Base-by-base conservation (phyloP, 225 moss, liverwort and hornwort species). In the Takakia lepidozioides region DNA sequence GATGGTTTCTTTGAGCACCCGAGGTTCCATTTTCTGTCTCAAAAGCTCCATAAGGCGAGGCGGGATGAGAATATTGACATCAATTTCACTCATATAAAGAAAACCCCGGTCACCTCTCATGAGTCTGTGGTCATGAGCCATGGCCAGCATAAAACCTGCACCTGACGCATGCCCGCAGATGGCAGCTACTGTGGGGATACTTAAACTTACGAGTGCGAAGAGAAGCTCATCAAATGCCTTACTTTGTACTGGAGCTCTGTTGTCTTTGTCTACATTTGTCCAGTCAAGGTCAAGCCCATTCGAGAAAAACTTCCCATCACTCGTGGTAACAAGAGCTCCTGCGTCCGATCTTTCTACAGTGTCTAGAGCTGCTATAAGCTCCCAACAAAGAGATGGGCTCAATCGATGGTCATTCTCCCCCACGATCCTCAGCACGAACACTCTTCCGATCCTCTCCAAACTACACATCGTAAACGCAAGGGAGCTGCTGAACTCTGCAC, bases 51-150 rank as follows among this genome's bases (percentile, higher is more conserved):
- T 74, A 1, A 21, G 1, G 0, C 25, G 11, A 0, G 47, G 29
- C 4, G 70, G 57, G 25, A 89, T 72, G 17, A 71, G 52, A 4
- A 85, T 46, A 5, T 38, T 8, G 19, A 80, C 28, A 60, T 88
- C 88, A 39, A 85, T 20, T 60, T 88, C 88, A 28, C 76, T 82
- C 88, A 89, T 82, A 69, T 85, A 85, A 16, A 85, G 20, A 11
- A 58, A 74, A 15, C 85, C 85, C 3, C 54, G 63, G 21, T 67
- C 64, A 8, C 48, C 35, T 49, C 66, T 32, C 85, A 85, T 85
- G 79, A 72, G 68, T 18, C 85, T 67, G 71, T 89, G 76, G 49
- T 89, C 88, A 51, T 89, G 85, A 14, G 85, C 88, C 39, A 89
- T 29, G 6, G 88, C 88, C 10, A 82, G 30, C 34, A 89, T 74